Percentiles rank a stretch among this genome's conserved stretches.
These are phyloP conservation scores for Rhizopus stolonifer DNA, from an alignment of 371 early-diverging fungal genomes.

Conservation along the genomic window DNA sequence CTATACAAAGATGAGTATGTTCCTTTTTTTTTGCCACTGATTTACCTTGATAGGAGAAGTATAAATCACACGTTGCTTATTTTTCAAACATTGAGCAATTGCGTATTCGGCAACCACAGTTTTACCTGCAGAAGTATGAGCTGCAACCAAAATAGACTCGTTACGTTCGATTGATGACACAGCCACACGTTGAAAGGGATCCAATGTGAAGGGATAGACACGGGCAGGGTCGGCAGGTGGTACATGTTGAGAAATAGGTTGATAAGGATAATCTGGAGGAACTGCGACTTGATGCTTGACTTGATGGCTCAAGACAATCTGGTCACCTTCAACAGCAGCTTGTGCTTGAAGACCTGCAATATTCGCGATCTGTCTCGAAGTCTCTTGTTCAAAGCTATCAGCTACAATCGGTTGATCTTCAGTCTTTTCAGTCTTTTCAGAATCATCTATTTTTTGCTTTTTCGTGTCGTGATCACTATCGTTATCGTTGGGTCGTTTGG, in stretches of 20 bases:
- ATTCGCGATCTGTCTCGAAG: conserved; percentile 68
- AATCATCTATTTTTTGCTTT: conserved; percentile 8
- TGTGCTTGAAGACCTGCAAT: conserved; percentile 59
- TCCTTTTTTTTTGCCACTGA: background rate
- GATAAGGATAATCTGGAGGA: conserved; percentile 85
- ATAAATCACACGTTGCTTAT: conserved; percentile 98
- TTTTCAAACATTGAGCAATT: conserved; percentile 91
- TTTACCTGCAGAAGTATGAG: conserved; percentile 99
- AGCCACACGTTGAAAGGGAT: conserved; percentile 97
- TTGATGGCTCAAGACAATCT: conserved; percentile 57
- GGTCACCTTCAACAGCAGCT: conserved; percentile 52
- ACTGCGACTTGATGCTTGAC: conserved; percentile 95
- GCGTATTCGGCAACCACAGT: conserved; percentile 99
- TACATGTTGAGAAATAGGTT: conserved; percentile 84
- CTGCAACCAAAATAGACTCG: conserved; percentile 97
- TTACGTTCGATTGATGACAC: conserved; percentile 92
- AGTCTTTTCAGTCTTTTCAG: conserved; percentile 12
- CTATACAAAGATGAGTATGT: conserved; percentile 29
- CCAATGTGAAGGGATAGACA: conserved; percentile 92
- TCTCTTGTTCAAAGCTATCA: conserved; percentile 79
- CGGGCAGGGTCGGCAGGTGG: conserved; percentile 84
- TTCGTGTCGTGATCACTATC: conserved; percentile 11
- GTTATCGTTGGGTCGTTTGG: conserved; percentile 9
- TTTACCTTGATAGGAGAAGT: conserved; percentile 98
- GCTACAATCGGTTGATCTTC: conserved; percentile 63